Conservation (phyloP, 2,329 filamentous ascomycete species). For the Scleromitrula shiraiana region DNA sequence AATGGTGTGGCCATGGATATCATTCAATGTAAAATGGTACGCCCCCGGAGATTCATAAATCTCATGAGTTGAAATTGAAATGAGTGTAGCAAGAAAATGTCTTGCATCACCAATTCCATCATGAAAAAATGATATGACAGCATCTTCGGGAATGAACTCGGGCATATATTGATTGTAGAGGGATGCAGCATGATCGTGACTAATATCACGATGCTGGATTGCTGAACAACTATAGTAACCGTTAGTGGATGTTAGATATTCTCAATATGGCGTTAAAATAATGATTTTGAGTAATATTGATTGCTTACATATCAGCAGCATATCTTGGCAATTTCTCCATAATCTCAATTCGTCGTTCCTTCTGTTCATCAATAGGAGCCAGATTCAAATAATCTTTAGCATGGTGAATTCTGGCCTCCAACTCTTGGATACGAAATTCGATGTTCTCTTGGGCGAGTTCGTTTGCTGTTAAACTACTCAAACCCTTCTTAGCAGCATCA, state of each 20-base stretch:
- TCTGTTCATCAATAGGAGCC: background rate
- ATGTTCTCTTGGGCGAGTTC: no score
- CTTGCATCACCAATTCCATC: background rate
- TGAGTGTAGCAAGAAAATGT: background rate
- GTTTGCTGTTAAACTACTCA: no score
- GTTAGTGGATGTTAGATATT: no score
- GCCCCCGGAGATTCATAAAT: no score
- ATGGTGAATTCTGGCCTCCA: no score
- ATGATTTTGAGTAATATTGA: no score
- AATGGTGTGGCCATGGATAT: background rate
- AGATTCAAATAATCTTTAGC: background rate
- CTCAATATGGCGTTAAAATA: no score
- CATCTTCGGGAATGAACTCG: background rate
- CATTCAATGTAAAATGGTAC: conserved; percentile 1
- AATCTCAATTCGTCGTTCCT: background rate
- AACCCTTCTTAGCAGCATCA: no score
- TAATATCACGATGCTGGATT: no score
- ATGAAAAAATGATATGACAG: background rate
- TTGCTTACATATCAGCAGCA: background rate
- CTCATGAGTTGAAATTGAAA: background rate
- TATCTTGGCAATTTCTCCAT: background rate
- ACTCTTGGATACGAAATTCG: no score
- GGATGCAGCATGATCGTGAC: background rate
- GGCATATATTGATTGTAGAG: background rate
- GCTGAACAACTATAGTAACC: no score